phyloP scores from a whole-genome alignment of 441 rosid species.

The Pelargonium australe region DNA sequence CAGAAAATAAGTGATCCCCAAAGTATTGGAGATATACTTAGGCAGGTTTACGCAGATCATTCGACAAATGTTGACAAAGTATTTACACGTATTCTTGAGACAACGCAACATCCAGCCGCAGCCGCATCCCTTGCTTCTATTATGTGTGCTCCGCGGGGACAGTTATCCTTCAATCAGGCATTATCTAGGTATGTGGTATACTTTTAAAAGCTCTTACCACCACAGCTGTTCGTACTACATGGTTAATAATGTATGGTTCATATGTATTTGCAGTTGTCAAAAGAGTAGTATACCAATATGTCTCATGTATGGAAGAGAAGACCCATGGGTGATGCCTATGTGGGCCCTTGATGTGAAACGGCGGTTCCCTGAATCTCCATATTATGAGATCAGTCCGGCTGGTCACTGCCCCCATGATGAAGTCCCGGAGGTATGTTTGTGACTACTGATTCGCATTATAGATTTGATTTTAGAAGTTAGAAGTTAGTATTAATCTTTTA shows the following conservation, averaged over 20 bases:
- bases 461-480: not conserved
- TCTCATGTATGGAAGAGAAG: constrained; percentile 88
- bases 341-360: constrained; percentile 75
- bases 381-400: constrained; percentile 92
- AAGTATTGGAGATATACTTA: constrained; percentile 71
- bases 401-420: constrained; percentile 99
- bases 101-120: constrained; percentile 85
- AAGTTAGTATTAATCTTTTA: too few relatives aligned
- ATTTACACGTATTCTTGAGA: constrained; percentile 61
- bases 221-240: not conserved
- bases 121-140: constrained; percentile 92
- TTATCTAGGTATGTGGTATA: constrained; percentile 40
- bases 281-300: constrained; percentile 51
- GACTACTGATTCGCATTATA: not conserved
- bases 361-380: constrained; percentile 68
- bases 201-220: not conserved
- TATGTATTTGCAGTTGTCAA: constrained; percentile 47
- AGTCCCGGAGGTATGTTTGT: constrained; percentile 78
- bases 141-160: constrained; percentile 83
- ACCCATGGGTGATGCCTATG: constrained; percentile 91
- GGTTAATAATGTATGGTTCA: not conserved
- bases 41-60: constrained; percentile 86
- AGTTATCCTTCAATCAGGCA: constrained; percentile 63
- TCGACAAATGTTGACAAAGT: constrained; percentile 71
- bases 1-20: constrained; percentile 78